phyloP scores from a whole-genome alignment of 2,329 filamentous ascomycete species.

The Neobulgaria alba region DNA sequence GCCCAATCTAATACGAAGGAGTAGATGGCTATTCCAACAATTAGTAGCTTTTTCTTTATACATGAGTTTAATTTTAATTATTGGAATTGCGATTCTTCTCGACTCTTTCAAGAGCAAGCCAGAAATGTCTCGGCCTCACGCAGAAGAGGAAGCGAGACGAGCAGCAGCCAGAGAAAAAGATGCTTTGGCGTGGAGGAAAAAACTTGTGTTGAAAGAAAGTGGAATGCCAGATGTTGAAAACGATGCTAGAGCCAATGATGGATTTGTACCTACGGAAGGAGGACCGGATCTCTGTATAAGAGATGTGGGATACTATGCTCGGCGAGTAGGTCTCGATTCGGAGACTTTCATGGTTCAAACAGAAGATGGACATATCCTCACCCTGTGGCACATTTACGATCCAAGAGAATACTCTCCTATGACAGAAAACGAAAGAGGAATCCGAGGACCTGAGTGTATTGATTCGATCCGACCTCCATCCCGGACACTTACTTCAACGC shows the following conservation, averaged over 20 bases:
- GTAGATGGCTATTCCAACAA: neutral
- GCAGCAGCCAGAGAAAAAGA: neutral
- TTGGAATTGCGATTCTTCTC: neutral
- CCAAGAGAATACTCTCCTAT: conserved; percentile 3
- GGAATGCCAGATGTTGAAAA: neutral
- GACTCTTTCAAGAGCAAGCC: neutral
- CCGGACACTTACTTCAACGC: neutral
- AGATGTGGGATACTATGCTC: conserved; percentile 7
- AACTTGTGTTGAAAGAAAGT: neutral
- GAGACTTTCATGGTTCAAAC: conserved; percentile 6
- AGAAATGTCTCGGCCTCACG: neutral
- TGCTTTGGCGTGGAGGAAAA: conserved; percentile 1
- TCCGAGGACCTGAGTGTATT: conserved; percentile 1
- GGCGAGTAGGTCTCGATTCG: conserved; percentile 2
- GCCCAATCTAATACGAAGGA: neutral
- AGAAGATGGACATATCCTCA: conserved; percentile 5
- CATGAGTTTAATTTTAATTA: neutral
- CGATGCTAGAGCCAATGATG: neutral
- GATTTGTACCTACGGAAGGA: conserved; percentile 4
- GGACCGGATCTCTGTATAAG: conserved; percentile 1
- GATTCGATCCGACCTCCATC: conserved; percentile 1
- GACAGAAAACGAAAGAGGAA: neutral
- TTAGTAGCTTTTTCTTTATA: neutral
- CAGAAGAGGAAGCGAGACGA: conserved; percentile 1
- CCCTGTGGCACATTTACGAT: conserved; percentile 7